Evolutionary conservation across 1,139 yeast species (phyloP).

Genomic region (Diutina rugosa): DNA sequence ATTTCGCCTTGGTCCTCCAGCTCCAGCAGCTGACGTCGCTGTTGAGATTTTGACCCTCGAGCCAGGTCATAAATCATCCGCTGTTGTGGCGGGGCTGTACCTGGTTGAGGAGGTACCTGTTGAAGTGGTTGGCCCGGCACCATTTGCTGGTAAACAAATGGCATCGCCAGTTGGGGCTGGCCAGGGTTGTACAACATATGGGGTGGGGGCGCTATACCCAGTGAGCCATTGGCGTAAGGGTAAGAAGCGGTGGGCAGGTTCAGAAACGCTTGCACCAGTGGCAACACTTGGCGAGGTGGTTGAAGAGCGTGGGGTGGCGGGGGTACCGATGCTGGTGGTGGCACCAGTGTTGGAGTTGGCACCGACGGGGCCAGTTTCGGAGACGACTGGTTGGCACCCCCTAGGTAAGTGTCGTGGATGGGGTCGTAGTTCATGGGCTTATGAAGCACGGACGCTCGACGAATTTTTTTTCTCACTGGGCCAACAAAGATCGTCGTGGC

Average conservation of each 20-base stretch:
- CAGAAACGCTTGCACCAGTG: background rate
- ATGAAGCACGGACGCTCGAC: background rate
- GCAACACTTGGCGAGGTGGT: background rate
- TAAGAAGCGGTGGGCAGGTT: background rate
- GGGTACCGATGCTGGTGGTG: background rate
- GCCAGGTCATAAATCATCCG: background rate
- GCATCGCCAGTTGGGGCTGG: background rate
- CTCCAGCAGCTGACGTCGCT: background rate
- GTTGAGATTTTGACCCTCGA: background rate
- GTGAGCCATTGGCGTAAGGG: background rate
- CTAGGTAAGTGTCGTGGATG: conserved; percentile 6
- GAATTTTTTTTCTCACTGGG: background rate
- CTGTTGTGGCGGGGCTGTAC: background rate
- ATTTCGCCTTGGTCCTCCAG: background rate
- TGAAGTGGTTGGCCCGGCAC: background rate
- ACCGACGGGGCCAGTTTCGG: background rate
- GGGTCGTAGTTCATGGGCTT: conserved; percentile 8
- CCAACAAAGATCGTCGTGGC: background rate
- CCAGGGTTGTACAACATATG: background rate
- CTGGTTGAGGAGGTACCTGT: background rate
- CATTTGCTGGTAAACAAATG: background rate
- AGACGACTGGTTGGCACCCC: background rate
- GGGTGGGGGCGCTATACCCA: background rate
- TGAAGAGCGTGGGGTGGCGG: background rate
- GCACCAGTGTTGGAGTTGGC: background rate